Base-by-base conservation (phyloP, 1,139 yeast genomes). In the Candida labiduridarum region DNA sequence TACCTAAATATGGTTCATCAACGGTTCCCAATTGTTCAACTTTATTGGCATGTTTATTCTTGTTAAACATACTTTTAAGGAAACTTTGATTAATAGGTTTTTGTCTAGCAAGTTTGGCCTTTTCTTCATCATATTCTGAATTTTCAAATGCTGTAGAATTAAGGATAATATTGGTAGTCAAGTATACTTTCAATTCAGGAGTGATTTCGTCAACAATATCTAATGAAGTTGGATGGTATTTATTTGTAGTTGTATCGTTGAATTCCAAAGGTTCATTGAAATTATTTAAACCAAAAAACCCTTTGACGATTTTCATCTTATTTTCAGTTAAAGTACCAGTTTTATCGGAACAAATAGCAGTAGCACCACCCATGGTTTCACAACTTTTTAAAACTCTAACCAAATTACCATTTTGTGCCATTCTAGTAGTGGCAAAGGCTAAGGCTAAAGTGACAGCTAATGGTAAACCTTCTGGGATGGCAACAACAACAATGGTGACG, bases 331-430 rank as follows among this genome's bases (percentile, higher is more conserved):
- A 78, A 11, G 99, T 94, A 53, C 99, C 99, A 1, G 99, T 94
- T 67, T 94, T 94, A 71, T 94, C 99, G 0, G 98, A 90, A 68
- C 99, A 95, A 48, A 94, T 79, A 3, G 97, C 94, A 12, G 99
- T 94, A 2, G 98, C 99, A 44, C 96, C 92, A 45, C 99, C 99
- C 99, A 94, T 94, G 14, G 97, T 94, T 69, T 94, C 99, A 79
- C 99, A 94, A 45, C 96, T 87, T 62, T 85, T 86, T 59, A 94
- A 78, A 6, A 90, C 96, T 60, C 99, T 83, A n/a, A 94, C 99
- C 62, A 94, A 76, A 66, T 94, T 94, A 60, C 96, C 96, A 67
- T 94, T 97, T 66, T 89, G 89, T 25, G 96, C 92, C 99, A 94
- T 94, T 69, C 98, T 82, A 10, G 97, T 92, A 3, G 99, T 94